A percentile compares a stretch with the other conserved stretches of the same genome.
phyloP scores from a whole-genome alignment of 2,329 filamentous ascomycete genomes.

The Lachnellula hyalina region DNA sequence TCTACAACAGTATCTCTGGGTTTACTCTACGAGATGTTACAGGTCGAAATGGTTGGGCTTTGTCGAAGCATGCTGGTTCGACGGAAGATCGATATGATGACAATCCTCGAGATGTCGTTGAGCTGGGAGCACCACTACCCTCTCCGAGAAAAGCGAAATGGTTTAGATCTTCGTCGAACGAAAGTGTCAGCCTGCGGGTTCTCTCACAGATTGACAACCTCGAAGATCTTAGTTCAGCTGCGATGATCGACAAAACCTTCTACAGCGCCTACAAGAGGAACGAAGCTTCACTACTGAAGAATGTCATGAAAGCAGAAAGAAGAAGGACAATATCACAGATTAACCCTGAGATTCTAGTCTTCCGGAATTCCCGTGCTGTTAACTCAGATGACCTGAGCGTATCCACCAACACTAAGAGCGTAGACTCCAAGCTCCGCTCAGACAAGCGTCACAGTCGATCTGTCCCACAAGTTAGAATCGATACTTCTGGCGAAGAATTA shows the following conservation, averaged over 20 bases:
- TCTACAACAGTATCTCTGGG: constrained; percentile 46
- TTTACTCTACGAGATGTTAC: constrained; percentile 45
- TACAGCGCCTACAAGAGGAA: constrained; percentile 43
- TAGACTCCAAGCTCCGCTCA: constrained; percentile 16
- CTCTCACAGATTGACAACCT: constrained; percentile 37
- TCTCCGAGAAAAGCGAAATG: constrained; percentile 4
- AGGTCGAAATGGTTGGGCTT: constrained; percentile 44
- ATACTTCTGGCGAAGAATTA: constrained; percentile 6
- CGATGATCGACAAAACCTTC: constrained; percentile 39
- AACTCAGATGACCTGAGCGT: not conserved
- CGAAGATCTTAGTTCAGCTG: constrained; percentile 39
- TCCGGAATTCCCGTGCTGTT: not conserved
- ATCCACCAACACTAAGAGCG: constrained; percentile 3
- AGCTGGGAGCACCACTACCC: constrained; percentile 14
- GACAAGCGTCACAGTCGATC: not conserved
- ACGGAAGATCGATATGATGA: constrained; percentile 13
- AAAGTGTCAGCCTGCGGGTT: constrained; percentile 36
- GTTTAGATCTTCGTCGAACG: constrained; percentile 12
- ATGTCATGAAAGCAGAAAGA: constrained; percentile 23
- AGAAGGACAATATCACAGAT: constrained; percentile 9
- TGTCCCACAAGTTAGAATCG: not conserved
- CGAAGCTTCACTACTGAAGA: constrained; percentile 34
- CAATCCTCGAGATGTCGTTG: constrained; percentile 8
- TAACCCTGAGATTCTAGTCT: constrained; percentile 2
- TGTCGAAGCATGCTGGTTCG: constrained; percentile 35